Conservation (phyloP, 805 yeast genomes). For the Lipomyces chichibuensis region DNA sequence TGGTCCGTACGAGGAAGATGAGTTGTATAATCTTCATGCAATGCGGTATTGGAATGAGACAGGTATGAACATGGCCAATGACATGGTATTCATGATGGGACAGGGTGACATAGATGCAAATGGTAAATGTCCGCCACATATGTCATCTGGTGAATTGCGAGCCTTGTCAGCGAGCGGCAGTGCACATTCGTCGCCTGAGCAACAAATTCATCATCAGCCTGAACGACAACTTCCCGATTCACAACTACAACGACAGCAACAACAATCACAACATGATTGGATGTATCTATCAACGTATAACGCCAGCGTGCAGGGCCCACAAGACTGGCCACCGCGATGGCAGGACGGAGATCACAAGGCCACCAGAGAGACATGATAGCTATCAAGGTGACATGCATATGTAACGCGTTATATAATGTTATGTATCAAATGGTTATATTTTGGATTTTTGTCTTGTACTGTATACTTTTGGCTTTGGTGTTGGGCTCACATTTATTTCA, state of each 20-base stretch:
- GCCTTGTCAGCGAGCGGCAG: conserved; percentile 26
- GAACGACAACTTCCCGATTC: conserved; percentile 6
- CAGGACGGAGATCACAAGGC: neutral
- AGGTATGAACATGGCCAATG: neutral
- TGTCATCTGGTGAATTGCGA: conserved; percentile 4
- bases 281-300: neutral
- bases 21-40: conserved; percentile 13
- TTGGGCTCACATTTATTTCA: neutral
- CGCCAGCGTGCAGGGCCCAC: neutral
- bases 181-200: conserved; percentile 32
- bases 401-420: neutral
- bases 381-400: neutral
- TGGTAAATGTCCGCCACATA: neutral
- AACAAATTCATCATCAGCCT: conserved; percentile 5
- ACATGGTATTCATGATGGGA: conserved; percentile 2
- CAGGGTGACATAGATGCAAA: neutral
- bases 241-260: conserved; percentile 1
- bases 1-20: conserved; percentile 20
- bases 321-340: neutral
- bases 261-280: conserved; percentile 3
- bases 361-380: neutral
- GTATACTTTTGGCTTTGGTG: neutral
- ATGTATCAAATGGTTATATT: neutral
- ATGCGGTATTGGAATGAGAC: conserved; percentile 26
- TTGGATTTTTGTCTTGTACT: neutral